Evolutionary conservation across 1,139 yeast genomes (phyloP), one percentile per base, ranked within the genome.

Genomic region (Entelexis paramagnoliae): DNA sequence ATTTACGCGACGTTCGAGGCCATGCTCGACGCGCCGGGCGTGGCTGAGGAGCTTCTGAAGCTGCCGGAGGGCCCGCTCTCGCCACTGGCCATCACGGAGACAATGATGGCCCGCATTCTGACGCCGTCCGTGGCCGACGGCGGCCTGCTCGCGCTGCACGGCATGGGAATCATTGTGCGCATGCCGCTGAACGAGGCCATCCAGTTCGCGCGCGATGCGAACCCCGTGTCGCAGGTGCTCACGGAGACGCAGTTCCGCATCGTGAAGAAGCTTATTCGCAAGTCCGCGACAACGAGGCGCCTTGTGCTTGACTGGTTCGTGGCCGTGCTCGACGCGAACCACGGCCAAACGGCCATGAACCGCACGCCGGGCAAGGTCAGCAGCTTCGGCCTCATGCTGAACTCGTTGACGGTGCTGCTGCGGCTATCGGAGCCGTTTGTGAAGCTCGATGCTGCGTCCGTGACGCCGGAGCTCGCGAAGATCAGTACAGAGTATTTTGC

Each of bases 311-410:
- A 72, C 51, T 88, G 83, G 75, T 79, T 89, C 66, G 83, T 83
- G 2, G 75, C 74, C 38, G 74, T 88, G 44, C 75, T 87, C 20
- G 86, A 89, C 62, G 73, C 78, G 54, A 88, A 89, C 64, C 96
- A 89, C 67, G 76, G 86, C 61, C 78, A 97, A 67, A 77, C 85
- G 60, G 96, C 96, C 46, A 80, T 85, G 59, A 95, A 85, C 65
- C 84, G 91, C 4, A 82, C 84, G 61, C 76, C 78, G 9, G 70
- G 74, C 19, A 76, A 79, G 51, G 71, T 85, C 49, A 80, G 95
- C 1, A 74, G 87, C 8, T 89, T 89, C 68, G 91, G 89, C 0
- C 75, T 91, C 56, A 83, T 88, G 85, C 72, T 81, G 53, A 91
- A 89, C 64, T 75, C 87, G 22, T 72, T 91, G 0, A 65, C 79